These are phyloP conservation scores for Coccomyxa sp. DNA, from an alignment of 139 green algal genomes.

Conservation along the genomic window DNA sequence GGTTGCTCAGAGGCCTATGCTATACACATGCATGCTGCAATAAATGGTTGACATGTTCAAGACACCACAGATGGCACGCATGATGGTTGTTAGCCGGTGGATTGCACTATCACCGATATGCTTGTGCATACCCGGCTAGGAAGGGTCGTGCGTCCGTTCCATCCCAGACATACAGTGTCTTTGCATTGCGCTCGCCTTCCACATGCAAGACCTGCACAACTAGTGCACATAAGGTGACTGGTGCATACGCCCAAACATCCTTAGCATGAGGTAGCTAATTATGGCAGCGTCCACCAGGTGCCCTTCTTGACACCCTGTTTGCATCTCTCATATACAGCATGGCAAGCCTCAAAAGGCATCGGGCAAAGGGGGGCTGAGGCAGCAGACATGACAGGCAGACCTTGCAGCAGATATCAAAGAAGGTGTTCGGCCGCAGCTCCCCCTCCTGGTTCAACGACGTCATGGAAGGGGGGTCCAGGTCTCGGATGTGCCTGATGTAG, in stretches of 20 bases:
- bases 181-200: background rate
- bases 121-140: background rate
- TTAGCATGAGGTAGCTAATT: background rate
- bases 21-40: background rate
- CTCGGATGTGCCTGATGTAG: background rate
- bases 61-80: background rate
- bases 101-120: too few relatives aligned
- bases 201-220: background rate
- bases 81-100: background rate
- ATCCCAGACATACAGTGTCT: background rate
- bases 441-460: background rate
- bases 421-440: background rate
- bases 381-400: too few relatives aligned
- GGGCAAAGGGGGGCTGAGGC: background rate
- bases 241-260: background rate
- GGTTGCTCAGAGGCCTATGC: background rate
- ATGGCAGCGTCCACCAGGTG: background rate
- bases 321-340: background rate
- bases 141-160: background rate
- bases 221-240: background rate
- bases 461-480: background rate
- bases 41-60: background rate
- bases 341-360: background rate
- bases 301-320: background rate
- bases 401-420: constrained; percentile 1